Evolutionary conservation across 1,284 basidiomycete species (phyloP).

Genomic region (Austropuccinia psidii): DNA sequence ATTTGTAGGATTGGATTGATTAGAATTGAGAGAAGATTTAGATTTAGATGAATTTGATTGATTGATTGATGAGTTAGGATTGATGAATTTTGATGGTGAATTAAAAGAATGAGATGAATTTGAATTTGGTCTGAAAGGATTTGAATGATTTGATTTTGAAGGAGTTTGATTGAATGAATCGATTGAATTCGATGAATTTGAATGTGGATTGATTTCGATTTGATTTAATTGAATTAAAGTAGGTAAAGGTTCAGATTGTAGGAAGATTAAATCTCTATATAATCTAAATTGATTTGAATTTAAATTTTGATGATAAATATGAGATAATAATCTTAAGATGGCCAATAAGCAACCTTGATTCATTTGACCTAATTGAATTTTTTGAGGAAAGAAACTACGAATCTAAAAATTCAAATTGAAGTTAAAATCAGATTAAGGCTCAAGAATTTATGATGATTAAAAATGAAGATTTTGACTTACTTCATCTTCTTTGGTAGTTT

Average conservation of each 20-base stretch:
- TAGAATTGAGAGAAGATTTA: not conserved
- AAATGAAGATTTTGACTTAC: not conserved
- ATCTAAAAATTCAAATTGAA: slow-evolving; percentile 11
- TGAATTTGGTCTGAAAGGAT: not conserved
- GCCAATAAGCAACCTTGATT: slow-evolving; percentile 18
- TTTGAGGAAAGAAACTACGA: slow-evolving; percentile 32
- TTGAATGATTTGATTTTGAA: not conserved
- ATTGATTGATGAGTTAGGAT: too few species aligned
- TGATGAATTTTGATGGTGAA: too few species aligned
- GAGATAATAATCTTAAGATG: slow-evolving; percentile 14
- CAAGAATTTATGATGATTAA: not conserved
- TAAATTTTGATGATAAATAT: not conserved
- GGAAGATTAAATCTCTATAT: slow-evolving; percentile 17
- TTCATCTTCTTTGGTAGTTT: slow-evolving; percentile 24
- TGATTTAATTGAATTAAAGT: too few species aligned
- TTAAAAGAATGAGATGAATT: too few species aligned
- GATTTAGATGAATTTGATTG: not conserved
- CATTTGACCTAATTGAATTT: slow-evolving; percentile 31
- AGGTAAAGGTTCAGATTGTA: slow-evolving; percentile 20
- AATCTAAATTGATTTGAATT: not conserved
- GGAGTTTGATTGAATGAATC: not conserved
- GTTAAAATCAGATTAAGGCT: not conserved
- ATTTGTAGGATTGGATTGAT: too few species aligned
- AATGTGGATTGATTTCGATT: too few species aligned
- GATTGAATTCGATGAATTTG: not conserved